These are phyloP conservation scores for Gastrolobium villosum DNA, from an alignment of 306 rosid genomes.

Conservation along the genomic window DNA sequence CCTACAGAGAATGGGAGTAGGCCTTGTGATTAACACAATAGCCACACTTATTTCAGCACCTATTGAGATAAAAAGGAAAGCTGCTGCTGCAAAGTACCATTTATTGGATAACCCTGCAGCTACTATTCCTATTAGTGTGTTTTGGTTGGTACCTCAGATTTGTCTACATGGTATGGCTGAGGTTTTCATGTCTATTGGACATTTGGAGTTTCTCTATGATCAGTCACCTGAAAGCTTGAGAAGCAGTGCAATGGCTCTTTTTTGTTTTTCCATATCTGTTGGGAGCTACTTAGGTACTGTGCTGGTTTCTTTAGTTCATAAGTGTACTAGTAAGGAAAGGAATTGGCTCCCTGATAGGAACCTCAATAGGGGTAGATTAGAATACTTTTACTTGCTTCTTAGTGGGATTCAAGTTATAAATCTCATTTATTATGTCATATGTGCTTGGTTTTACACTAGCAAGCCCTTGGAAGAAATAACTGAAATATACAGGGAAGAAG, in stretches of 20 bases:
- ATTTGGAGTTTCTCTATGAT: constrained; percentile 69
- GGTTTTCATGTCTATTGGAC: constrained; percentile 66
- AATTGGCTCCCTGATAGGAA: constrained; percentile 76
- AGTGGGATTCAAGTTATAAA: constrained; percentile 63
- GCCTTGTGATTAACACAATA: too few species aligned
- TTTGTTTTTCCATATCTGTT: constrained; percentile 51
- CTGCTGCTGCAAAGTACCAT: constrained; percentile 45
- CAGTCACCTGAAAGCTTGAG: constrained; percentile 74
- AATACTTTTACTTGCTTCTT: constrained; percentile 61
- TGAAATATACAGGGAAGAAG: constrained; percentile 35
- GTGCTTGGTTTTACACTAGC: constrained; percentile 58
- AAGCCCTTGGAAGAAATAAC: constrained; percentile 61
- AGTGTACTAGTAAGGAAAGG: constrained; percentile 38
- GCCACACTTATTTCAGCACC: background rate
- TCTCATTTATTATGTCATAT: constrained; percentile 52
- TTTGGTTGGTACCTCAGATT: constrained; percentile 70
- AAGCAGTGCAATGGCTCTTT: constrained; percentile 62
- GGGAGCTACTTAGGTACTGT: constrained; percentile 59
- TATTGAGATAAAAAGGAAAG: constrained; percentile 57
- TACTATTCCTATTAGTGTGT: background rate
- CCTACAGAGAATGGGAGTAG: constrained; percentile 56
- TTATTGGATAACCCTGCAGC: constrained; percentile 58
- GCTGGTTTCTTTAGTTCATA: constrained; percentile 59
- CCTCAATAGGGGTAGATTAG: constrained; percentile 63
- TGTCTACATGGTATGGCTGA: constrained; percentile 62